A percentile compares a stretch with the other conserved stretches of the same genome.
Evolutionary conservation across 2,329 filamentous ascomycete genomes (phyloP).

Genomic region (Clarireedia hainanense): DNA sequence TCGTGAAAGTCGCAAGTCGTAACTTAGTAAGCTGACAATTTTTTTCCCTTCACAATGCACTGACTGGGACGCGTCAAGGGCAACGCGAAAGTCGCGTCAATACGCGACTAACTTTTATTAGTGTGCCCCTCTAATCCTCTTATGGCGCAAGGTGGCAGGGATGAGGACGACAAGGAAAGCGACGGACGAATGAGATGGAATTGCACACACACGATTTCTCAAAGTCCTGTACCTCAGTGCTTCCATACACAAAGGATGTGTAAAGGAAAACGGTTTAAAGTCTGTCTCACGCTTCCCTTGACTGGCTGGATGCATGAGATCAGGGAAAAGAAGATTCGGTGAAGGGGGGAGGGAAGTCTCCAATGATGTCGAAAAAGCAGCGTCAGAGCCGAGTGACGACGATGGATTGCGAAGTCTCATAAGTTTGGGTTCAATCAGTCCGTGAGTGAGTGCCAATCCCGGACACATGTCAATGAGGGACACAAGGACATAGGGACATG

Average conservation of each 20-base stretch:
- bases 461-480: no score
- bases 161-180: no score
- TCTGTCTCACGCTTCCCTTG: neutral
- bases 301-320: neutral
- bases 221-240: neutral
- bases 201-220: neutral
- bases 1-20: neutral
- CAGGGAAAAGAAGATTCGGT: no score
- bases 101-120: neutral
- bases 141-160: neutral
- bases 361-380: no score
- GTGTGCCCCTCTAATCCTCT: neutral
- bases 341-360: no score
- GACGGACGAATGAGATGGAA: neutral
- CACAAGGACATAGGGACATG: no score
- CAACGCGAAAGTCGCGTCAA: neutral
- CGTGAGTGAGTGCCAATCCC: no score
- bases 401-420: no score
- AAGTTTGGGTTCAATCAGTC: no score
- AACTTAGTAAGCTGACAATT: neutral
- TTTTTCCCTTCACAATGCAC: neutral
- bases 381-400: no score
- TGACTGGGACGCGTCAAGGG: neutral
- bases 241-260: neutral
- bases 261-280: neutral